Evolutionary conservation across 257 asterid species (phyloP).

Genomic region (Ophiorrhiza pumila): DNA sequence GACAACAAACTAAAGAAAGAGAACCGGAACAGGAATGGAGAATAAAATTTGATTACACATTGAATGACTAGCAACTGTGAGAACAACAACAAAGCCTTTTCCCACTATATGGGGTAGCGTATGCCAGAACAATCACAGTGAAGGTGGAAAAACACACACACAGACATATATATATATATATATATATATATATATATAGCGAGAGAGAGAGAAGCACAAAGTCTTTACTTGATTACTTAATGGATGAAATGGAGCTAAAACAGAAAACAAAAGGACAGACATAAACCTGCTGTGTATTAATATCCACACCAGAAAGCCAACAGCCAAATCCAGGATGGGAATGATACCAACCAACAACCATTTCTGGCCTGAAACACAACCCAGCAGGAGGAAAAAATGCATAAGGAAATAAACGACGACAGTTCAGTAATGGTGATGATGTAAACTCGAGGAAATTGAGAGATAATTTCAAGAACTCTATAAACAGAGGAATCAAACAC

Average conservation of each 20-base stretch:
- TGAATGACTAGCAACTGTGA: neutral
- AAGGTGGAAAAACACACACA: too few species aligned
- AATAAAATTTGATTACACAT: neutral
- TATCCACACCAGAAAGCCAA: conserved; percentile 98
- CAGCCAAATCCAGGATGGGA: conserved; percentile 99
- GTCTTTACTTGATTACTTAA: too few species aligned
- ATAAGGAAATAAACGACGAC: conserved; percentile 2
- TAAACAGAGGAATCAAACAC: neutral
- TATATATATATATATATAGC: too few species aligned
- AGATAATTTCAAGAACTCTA: neutral
- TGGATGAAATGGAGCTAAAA: neutral
- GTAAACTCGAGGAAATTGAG: neutral
- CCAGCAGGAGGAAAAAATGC: neutral
- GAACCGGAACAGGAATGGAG: too few species aligned
- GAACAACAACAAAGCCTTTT: too few species aligned
- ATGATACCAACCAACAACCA: conserved; percentile 99
- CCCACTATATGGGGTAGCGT: too few species aligned
- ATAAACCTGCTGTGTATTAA: conserved; percentile 89
- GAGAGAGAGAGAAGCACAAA: too few species aligned
- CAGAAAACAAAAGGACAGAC: neutral
- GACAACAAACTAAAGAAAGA: neutral
- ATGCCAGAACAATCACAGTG: too few species aligned
- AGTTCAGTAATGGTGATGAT: neutral
- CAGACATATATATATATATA: too few species aligned
- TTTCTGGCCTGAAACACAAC: conserved; percentile 73